Evolutionary conservation across 2,329 filamentous ascomycete genomes (phyloP).

Genomic region (Ploettnerulaceae sp.): DNA sequence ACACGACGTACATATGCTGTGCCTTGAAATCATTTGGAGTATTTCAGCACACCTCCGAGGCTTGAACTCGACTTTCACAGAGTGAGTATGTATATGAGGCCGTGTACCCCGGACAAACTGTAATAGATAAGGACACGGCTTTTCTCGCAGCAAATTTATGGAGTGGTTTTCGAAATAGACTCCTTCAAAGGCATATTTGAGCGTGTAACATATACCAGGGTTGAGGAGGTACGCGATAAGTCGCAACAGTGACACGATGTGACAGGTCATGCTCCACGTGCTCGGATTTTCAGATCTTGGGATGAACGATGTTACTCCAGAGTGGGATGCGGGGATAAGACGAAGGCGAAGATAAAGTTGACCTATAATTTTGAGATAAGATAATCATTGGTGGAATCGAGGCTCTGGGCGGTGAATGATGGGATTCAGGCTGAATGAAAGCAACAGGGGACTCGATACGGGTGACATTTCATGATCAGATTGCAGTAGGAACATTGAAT

Average conservation of each 20-base stretch:
- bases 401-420: background rate
- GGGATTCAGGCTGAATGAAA: slow-evolving; percentile 6
- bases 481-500: no score
- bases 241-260: slow-evolving; percentile 1
- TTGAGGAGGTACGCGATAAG: background rate
- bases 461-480: slow-evolving; percentile 3
- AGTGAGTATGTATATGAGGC: background rate
- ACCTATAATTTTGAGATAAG: slow-evolving; percentile 6
- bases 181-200: background rate
- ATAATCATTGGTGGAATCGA: background rate
- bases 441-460: background rate
- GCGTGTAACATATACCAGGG: slow-evolving; percentile 1
- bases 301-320: slow-evolving; percentile 10
- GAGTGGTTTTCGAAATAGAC: background rate
- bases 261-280: slow-evolving; percentile 6
- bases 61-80: slow-evolving; percentile 1
- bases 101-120: slow-evolving; percentile 2
- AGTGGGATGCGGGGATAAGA: slow-evolving; percentile 2
- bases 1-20: slow-evolving; percentile 9
- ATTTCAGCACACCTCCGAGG: background rate
- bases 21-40: background rate
- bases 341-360: slow-evolving; percentile 13
- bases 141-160: background rate
- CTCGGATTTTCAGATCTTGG: slow-evolving; percentile 7
- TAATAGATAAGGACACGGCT: background rate